A percentile compares a stretch with the other conserved stretches of the same genome.
These are phyloP conservation scores for Plantago rigida DNA, from an alignment of 305 asterid species.

Conservation along the genomic window DNA sequence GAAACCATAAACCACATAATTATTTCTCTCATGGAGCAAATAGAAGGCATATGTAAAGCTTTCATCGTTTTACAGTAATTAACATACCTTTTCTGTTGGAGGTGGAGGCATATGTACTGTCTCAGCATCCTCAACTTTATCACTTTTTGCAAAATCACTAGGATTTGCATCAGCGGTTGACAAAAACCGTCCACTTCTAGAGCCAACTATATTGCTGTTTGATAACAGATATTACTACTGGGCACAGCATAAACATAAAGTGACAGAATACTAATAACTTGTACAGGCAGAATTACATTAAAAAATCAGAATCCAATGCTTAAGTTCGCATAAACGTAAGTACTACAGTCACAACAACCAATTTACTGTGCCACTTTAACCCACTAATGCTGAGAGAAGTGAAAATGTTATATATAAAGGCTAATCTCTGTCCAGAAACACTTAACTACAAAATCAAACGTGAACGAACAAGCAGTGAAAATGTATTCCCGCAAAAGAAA, in stretches of 20 bases:
- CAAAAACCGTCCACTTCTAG: constrained; percentile 42
- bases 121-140: constrained; percentile 72
- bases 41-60: constrained; percentile 10
- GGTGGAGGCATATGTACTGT: constrained; percentile 68
- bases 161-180: constrained; percentile 26
- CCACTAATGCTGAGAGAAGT: too few species aligned
- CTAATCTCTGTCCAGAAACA: too few species aligned
- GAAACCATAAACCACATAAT: constrained; percentile 19
- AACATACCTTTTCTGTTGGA: constrained; percentile 64
- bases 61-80: constrained; percentile 1
- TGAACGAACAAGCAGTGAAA: too few species aligned
- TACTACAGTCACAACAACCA: neutral
- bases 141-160: constrained; percentile 29
- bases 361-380: too few species aligned
- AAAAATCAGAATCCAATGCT: neutral
- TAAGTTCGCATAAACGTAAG: neutral
- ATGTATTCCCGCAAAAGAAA: too few species aligned
- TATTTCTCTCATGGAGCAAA: constrained; percentile 4
- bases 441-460: too few species aligned
- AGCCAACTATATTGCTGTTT: constrained; percentile 33
- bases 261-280: neutral
- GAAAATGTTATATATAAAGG: too few species aligned
- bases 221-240: constrained; percentile 12
- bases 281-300: neutral
- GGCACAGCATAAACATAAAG: neutral